Percentiles rank a stretch among this genome's conserved stretches.
These are phyloP conservation scores for Neurospora sublineolata DNA, from an alignment of 495 filamentous ascomycete genomes.

Conservation along the genomic window DNA sequence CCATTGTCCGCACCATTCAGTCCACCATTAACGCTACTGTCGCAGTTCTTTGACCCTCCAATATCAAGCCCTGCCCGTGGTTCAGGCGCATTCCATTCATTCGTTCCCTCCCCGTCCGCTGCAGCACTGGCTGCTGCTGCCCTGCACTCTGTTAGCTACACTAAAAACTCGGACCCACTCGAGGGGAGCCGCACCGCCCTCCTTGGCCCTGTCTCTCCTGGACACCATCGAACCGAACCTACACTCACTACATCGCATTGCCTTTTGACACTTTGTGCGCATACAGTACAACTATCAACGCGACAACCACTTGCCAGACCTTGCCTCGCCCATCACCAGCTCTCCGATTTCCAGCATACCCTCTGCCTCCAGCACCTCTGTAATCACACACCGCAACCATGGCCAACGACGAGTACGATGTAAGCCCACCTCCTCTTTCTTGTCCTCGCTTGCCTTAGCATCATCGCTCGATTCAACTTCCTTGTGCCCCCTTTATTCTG, in stretches of 20 bases:
- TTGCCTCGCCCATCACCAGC: constrained; percentile 13
- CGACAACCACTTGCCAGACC: background rate
- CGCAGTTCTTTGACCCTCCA: background rate
- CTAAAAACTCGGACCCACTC: constrained; percentile 16
- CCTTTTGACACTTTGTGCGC: constrained; percentile 9
- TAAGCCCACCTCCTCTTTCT: constrained; percentile 42
- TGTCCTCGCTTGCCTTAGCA: background rate
- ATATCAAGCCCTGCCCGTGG: background rate
- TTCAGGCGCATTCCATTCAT: background rate
- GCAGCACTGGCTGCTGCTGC: background rate
- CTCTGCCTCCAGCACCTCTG: background rate
- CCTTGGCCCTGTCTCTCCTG: constrained; percentile 19
- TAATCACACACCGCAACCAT: constrained; percentile 40
- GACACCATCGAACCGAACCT: constrained; percentile 10
- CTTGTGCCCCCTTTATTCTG: background rate
- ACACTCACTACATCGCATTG: background rate
- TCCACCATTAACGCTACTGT: background rate
- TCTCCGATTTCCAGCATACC: background rate
- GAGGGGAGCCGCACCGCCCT: constrained; percentile 22
- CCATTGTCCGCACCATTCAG: background rate
- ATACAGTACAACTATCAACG: constrained; percentile 2
- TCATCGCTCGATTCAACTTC: background rate
- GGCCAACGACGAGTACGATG: constrained; percentile 99
- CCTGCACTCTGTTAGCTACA: background rate
- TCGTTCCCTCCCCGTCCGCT: background rate